Evolutionary conservation across 169 alveolate species (phyloP).

Genomic region (Nephromyces sp.): DNA sequence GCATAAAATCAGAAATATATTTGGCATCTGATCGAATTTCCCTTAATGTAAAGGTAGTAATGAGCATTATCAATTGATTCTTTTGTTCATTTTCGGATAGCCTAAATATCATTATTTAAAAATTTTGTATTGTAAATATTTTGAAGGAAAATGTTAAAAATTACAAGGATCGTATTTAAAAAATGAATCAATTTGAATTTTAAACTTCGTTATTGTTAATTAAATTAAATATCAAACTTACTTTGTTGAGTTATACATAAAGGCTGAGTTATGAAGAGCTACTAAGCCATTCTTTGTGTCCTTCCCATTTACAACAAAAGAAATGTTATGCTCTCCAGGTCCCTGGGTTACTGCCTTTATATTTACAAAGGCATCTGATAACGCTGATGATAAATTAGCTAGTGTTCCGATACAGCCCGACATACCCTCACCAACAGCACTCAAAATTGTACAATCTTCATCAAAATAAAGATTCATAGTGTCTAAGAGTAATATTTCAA

Average conservation of each 20-base stretch:
- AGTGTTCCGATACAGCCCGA: constrained; percentile 2
- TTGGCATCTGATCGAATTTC: too few species aligned
- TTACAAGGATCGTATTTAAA: too few species aligned
- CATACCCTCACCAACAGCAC: constrained; percentile 9
- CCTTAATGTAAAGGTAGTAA: too few species aligned
- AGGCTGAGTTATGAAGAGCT: constrained; percentile 2
- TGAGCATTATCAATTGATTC: too few species aligned
- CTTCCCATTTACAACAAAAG: not conserved
- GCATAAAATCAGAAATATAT: too few species aligned
- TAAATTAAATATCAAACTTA: too few species aligned
- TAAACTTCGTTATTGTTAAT: too few species aligned
- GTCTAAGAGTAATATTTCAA: not conserved
- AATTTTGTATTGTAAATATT: too few species aligned
- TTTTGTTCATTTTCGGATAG: too few species aligned
- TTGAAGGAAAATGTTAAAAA: too few species aligned
- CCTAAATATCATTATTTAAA: too few species aligned
- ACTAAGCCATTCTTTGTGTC: not conserved
- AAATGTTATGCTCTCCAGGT: constrained; percentile 4
- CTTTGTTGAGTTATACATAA: not conserved
- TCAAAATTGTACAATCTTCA: not conserved
- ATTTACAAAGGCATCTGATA: not conserved
- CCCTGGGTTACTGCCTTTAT: constrained; percentile 5
- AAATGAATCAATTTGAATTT: too few species aligned
- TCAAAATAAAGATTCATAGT: not conserved
- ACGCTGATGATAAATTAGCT: not conserved